These are phyloP conservation scores for Ustilago trichophora DNA, from an alignment of 1,284 basidiomycete genomes.

Conservation along the genomic window DNA sequence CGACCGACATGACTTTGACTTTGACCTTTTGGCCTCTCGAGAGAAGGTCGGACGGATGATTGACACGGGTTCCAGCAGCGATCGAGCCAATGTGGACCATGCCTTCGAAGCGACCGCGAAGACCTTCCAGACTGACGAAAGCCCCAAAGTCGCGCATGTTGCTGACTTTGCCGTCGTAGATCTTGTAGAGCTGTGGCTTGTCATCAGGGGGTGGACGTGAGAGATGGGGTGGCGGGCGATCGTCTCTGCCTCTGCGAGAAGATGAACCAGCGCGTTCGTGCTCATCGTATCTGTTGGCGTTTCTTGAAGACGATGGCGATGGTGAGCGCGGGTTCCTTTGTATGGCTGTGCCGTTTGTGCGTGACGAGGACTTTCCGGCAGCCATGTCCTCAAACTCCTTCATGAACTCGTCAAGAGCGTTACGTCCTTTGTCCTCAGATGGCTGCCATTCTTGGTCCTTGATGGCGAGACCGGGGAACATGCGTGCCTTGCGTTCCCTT, in stretches of 20 bases:
- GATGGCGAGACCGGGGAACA: conserved; percentile 91
- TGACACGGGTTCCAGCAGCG: conserved; percentile 77
- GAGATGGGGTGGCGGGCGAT: conserved; percentile 37
- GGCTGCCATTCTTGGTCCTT: conserved; percentile 75
- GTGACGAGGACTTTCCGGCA: conserved; percentile 14
- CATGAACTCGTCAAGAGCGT: conserved; percentile 87
- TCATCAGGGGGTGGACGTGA: conserved; percentile 71
- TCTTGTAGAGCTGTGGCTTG: conserved; percentile 88
- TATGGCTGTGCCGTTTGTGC: background rate
- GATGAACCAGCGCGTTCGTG: conserved; percentile 2
- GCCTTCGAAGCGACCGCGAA: conserved; percentile 85
- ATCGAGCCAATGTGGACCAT: conserved; percentile 96
- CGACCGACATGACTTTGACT: conserved; percentile 81
- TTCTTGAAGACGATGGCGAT: conserved; percentile 6
- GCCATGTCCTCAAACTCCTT: conserved; percentile 77
- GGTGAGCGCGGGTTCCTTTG: conserved; percentile 6
- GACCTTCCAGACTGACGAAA: conserved; percentile 87
- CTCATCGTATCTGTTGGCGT: conserved; percentile 6
- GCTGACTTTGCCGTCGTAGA: conserved; percentile 87
- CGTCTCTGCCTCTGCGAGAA: conserved; percentile 28
- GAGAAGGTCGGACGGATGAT: conserved; percentile 85
- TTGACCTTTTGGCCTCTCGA: conserved; percentile 86
- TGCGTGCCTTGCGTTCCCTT: conserved; percentile 78
- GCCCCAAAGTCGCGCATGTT: conserved; percentile 94
- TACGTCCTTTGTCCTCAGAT: conserved; percentile 64